phyloP scores from a whole-genome alignment of 371 early-diverging fungal species.

The Mortierella sp. region DNA sequence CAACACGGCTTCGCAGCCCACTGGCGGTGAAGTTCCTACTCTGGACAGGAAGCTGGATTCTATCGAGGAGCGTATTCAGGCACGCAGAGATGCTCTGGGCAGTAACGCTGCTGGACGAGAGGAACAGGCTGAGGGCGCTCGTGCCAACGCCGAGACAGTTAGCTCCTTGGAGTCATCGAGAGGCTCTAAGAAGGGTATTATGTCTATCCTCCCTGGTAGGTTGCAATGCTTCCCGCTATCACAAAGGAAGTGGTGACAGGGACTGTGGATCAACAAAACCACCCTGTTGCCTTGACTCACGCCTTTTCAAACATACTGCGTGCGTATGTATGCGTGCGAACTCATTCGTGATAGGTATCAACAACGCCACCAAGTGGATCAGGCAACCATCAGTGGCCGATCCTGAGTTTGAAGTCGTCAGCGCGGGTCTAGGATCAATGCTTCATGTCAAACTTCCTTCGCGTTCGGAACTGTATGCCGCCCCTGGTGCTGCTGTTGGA shows the following conservation, averaged over 20 bases:
- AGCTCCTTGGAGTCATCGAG: constrained; percentile 19
- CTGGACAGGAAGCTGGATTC: constrained; percentile 52
- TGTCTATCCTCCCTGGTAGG: constrained; percentile 53
- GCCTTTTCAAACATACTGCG: too few species aligned
- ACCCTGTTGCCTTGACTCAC: too few species aligned
- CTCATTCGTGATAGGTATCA: constrained; percentile 40
- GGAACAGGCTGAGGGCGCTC: constrained; percentile 8
- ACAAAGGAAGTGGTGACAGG: too few species aligned
- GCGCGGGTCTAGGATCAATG: constrained; percentile 60
- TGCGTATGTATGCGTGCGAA: background rate
- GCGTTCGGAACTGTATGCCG: constrained; percentile 69
- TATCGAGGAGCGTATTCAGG: constrained; percentile 54
- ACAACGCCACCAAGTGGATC: constrained; percentile 57
- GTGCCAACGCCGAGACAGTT: constrained; percentile 2
- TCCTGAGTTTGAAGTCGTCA: constrained; percentile 69
- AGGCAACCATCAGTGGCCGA: constrained; percentile 60
- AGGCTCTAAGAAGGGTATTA: constrained; percentile 41
- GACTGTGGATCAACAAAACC: too few species aligned
- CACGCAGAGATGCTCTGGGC: constrained; percentile 42
- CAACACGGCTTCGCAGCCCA: constrained; percentile 36
- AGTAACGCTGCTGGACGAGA: constrained; percentile 11
- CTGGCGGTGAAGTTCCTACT: constrained; percentile 39
- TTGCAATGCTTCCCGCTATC: too few species aligned
- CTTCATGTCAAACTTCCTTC: constrained; percentile 61
- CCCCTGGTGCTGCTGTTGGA: constrained; percentile 71